Evolutionary conservation across 441 rosid species (phyloP), one percentile per base, ranked within the genome.

Genomic region (Erodium texanum): DNA sequence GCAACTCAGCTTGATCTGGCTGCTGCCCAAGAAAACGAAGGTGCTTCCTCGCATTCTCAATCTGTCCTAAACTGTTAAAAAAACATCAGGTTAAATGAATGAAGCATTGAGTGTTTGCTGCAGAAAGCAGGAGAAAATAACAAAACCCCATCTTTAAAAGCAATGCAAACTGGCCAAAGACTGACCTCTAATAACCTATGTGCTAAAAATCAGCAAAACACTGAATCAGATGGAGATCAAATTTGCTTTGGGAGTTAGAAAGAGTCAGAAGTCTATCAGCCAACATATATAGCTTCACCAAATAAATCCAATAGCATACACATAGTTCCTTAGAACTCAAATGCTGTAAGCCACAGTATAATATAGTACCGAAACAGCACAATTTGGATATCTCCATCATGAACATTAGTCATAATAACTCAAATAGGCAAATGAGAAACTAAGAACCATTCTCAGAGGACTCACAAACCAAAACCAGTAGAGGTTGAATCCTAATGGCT

Each of bases 11-110:
- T 8, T 77, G 76, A 82, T 90, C 90, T 14, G 81, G 75, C 67
- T 79, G 85, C 70, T 78, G 88, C 73, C 88, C 96, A 0, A 79
- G 79, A 65, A 82, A 48, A 70, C 68, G 75, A 24, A 90, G 83
- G 71, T 87, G 90, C 81, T 75, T 81, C 50, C n/a, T 12, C n/a
- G 16, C 50, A n/a, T 43, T 43, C 50, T 43, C 50, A 43, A 43
- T 14, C 50, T 43, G 50, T 43, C 50, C 50, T 43, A 43, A 43
- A 43, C 50, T 43, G 50, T 43, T 12, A 43, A 43, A 43, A 43
- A 43, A 43, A 43, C 50, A 43, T 43, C 50, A 43, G 50, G 50
- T 43, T 43, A 43, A 43, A 10, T 43, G 38, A 34, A 34, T 34
- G 38, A 5, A 34, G 7, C 38, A 34, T 34, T 3, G 38, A 34